A percentile compares a stretch with the other conserved stretches of the same genome.
Evolutionary conservation across 768 basidiomycete species (phyloP).

Genomic region (Mycena alexandri): DNA sequence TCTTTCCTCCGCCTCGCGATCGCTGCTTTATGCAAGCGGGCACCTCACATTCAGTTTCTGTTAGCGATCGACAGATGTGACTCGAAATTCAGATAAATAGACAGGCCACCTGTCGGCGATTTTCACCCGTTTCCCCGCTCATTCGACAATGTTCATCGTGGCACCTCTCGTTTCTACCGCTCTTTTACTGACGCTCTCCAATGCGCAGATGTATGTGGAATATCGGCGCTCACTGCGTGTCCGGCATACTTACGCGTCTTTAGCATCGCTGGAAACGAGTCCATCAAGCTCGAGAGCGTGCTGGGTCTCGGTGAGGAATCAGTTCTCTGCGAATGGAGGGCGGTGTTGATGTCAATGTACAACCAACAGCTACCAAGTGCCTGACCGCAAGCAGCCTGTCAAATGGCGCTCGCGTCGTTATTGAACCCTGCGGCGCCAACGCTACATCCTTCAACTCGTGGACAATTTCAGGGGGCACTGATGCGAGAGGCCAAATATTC

Average conservation of each 20-base stretch:
- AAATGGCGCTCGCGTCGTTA: conserved; percentile 18
- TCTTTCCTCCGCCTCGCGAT: conserved; percentile 6
- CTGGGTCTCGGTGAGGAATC: conserved; percentile 15
- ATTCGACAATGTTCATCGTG: conserved; percentile 14
- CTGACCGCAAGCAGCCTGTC: conserved; percentile 17
- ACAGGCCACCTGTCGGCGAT: conserved; percentile 14
- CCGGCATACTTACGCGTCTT: conserved; percentile 14
- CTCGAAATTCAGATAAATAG: conserved; percentile 13
- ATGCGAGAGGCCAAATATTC: conserved; percentile 10
- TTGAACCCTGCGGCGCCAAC: conserved; percentile 20
- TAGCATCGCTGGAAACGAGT: conserved; percentile 1
- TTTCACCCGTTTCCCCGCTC: conserved; percentile 15
- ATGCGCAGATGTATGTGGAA: conserved; percentile 14
- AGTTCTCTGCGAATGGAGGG: conserved; percentile 16
- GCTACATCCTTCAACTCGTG: conserved; percentile 17
- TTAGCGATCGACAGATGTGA: conserved; percentile 6
- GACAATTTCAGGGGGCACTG: conserved; percentile 12
- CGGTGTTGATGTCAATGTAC: conserved; percentile 12
- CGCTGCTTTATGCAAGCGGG: conserved; percentile 14
- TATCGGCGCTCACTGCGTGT: conserved; percentile 6
- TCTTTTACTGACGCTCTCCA: conserved; percentile 19
- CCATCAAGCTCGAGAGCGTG: conserved; percentile 13
- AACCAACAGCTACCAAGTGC: conserved; percentile 17
- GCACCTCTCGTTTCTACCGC: conserved; percentile 15
- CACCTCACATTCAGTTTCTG: conserved; percentile 18